These are phyloP conservation scores for Alopecurus myosuroides DNA, from an alignment of 176 grass and related monocot genomes.

Conservation along the genomic window DNA sequence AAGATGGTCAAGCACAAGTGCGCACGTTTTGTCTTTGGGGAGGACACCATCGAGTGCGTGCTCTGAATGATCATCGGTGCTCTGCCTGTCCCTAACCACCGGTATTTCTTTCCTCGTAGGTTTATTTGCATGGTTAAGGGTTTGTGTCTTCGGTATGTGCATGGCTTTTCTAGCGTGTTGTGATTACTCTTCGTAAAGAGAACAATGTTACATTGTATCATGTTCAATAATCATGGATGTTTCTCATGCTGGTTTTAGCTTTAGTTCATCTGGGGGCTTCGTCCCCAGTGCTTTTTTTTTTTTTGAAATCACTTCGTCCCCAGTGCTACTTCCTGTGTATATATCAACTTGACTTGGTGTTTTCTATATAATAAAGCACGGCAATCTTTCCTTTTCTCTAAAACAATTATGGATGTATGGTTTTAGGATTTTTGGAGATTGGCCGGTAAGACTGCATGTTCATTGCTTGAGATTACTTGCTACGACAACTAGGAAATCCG, in stretches of 20 bases:
- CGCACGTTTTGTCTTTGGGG: background rate
- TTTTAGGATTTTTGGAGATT: background rate
- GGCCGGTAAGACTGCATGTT: background rate
- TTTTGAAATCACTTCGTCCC: no score
- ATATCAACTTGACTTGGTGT: no score
- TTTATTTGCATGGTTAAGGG: background rate
- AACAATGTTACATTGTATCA: background rate
- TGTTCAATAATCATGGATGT: background rate
- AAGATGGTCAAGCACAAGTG: background rate
- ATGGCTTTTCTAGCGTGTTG: background rate
- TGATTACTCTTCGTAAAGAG: background rate
- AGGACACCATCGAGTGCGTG: background rate
- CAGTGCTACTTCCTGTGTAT: no score
- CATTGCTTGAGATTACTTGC: background rate
- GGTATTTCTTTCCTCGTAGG: background rate
- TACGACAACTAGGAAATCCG: background rate
- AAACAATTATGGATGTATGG: background rate
- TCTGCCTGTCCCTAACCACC: background rate
- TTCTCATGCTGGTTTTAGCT: background rate
- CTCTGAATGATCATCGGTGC: background rate
- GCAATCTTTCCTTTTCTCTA: no score
- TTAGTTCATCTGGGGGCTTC: no score
- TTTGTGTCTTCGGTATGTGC: background rate
- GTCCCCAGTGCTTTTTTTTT: no score
- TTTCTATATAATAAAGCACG: no score